Evolutionary conservation across 306 rosid genomes (phyloP).

Genomic region (Urtica urens): DNA sequence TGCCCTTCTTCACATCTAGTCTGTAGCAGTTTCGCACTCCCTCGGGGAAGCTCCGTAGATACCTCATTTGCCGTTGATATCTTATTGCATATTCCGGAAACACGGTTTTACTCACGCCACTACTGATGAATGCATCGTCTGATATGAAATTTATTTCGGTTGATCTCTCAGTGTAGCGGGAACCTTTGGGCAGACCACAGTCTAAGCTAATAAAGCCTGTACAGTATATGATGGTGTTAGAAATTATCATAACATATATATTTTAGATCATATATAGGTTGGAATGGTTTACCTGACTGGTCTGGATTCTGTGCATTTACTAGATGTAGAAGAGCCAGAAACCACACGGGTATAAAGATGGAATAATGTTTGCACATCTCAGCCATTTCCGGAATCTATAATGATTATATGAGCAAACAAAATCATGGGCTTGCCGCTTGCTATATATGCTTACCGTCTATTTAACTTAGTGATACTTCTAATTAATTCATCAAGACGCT

Average conservation of each 20-base stretch:
- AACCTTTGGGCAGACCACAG: constrained; percentile 25
- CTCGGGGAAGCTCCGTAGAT: constrained; percentile 30
- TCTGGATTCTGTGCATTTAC: background rate
- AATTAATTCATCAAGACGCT: no score
- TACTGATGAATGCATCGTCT: constrained; percentile 21
- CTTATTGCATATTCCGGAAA: background rate
- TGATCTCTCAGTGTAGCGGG: constrained; percentile 1
- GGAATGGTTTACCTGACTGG: background rate
- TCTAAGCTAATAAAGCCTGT: constrained; percentile 41
- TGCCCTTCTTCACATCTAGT: background rate
- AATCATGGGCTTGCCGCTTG: no score
- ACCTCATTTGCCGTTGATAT: background rate
- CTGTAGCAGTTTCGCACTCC: constrained; percentile 29
- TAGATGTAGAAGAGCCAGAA: background rate
- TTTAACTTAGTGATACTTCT: no score
- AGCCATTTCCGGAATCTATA: no score
- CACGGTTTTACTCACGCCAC: constrained; percentile 15
- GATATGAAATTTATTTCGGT: constrained; percentile 30
- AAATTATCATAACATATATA: background rate
- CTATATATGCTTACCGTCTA: no score
- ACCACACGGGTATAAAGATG: background rate
- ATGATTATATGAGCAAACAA: no score
- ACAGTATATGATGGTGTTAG: background rate
- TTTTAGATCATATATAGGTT: background rate
- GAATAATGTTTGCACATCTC: constrained; percentile 1